phyloP scores from a whole-genome alignment of 345 rosid genomes.

The Arabidopsis thaliana region TAIR10.1 NC_003071.7:1064501-1065000 shows the following conservation, averaged over 20 bases:
- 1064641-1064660: constrained; percentile 80
- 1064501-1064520: constrained; percentile 92
- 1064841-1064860: constrained; percentile 21
- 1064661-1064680: constrained; percentile 53
- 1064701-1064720: background rate
- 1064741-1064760: constrained; percentile 4
- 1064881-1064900: constrained; percentile 5
- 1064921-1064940: constrained; percentile 31
- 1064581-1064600: constrained; percentile 85
- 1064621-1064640: constrained; percentile 57
- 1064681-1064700: constrained; percentile 57
- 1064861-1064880: constrained; percentile 4
- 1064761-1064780: constrained; percentile 51
- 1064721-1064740: constrained; percentile 2
- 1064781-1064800: constrained; percentile 63
- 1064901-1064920: constrained; percentile 28
- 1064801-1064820: constrained; percentile 61
- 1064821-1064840: constrained; percentile 34
- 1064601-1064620: constrained; percentile 92
- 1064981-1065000: constrained; percentile 42
- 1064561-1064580: constrained; percentile 72
- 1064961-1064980: constrained; percentile 35
- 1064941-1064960: constrained; percentile 27
- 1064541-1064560: constrained; percentile 66
- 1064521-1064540: constrained; percentile 70